A percentile compares a stretch with the other conserved stretches of the same genome.
phyloP scores from a whole-genome alignment of 768 basidiomycete species.

The Rhizopogon vesiculosus region DNA sequence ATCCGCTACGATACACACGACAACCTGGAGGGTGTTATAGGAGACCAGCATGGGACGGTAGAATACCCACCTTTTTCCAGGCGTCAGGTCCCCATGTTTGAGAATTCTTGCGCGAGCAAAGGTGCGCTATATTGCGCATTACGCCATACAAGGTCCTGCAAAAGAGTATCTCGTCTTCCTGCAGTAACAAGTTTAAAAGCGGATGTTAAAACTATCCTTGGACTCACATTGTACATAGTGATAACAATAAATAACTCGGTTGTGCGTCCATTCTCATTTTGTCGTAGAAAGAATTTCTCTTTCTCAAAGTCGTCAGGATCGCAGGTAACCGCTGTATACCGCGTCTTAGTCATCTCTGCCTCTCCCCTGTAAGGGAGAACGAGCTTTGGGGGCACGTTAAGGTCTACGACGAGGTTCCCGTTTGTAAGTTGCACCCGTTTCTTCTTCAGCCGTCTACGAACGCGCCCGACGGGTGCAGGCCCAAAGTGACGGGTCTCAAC shows the following conservation, averaged over 20 bases:
- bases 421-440: constrained; percentile 81
- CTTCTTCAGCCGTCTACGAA: constrained; percentile 70
- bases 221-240: constrained; percentile 91
- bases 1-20: constrained; percentile 89
- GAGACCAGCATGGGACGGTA: background rate
- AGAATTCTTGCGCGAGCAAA: constrained; percentile 82
- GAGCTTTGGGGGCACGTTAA: constrained; percentile 80
- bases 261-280: constrained; percentile 71
- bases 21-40: constrained; percentile 47
- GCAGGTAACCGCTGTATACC: constrained; percentile 89
- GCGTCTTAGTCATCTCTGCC: constrained; percentile 66
- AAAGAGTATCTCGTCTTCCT: constrained; percentile 90
- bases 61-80: constrained; percentile 78
- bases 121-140: constrained; percentile 80
- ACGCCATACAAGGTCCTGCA: constrained; percentile 93
- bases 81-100: constrained; percentile 95
- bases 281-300: constrained; percentile 79
- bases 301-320: constrained; percentile 90
- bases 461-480: constrained; percentile 78
- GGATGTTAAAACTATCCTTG: constrained; percentile 4
- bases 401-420: constrained; percentile 84
- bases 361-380: constrained; percentile 69
- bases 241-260: constrained; percentile 94
- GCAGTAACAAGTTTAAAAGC: constrained; percentile 3
- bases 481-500: constrained; percentile 80